These are phyloP conservation scores for Citrus glauca DNA, from an alignment of 345 rosid genomes.

Conservation along the genomic window DNA sequence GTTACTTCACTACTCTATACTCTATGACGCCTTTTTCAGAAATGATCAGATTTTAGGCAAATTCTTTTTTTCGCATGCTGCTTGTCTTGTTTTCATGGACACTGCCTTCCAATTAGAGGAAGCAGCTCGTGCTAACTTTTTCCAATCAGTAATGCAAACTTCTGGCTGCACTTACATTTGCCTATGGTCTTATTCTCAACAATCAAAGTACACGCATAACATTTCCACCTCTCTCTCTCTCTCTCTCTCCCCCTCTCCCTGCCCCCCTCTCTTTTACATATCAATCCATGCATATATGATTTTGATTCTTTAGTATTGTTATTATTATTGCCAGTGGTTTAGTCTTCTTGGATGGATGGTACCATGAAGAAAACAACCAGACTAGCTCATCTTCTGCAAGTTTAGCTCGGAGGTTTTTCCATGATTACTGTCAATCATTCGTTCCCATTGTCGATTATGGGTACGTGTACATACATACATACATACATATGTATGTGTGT, in stretches of 20 bases:
- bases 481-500: too few relatives aligned
- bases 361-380: conserved; percentile 33
- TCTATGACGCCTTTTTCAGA: too few relatives aligned
- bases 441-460: conserved; percentile 30
- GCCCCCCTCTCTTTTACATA: background rate
- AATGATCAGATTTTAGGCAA: too few relatives aligned
- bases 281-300: background rate
- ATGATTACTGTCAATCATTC: conserved; percentile 37
- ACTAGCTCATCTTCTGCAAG: conserved; percentile 45
- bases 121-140: conserved; percentile 34
- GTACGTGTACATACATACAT: conserved; percentile 17
- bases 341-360: conserved; percentile 48
- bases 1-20: too few relatives aligned
- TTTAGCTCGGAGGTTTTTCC: conserved; percentile 40
- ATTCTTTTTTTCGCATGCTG: too few relatives aligned
- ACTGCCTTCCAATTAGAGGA: conserved; percentile 39
- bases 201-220: conserved; percentile 34
- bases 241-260: background rate
- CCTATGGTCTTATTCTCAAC: conserved; percentile 50
- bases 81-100: conserved; percentile 36
- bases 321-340: conserved; percentile 36
- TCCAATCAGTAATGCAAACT: conserved; percentile 43
- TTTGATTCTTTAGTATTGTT: background rate
- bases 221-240: background rate
- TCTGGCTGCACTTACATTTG: conserved; percentile 57